A percentile compares a stretch with the other conserved stretches of the same genome.
Evolutionary conservation across 768 basidiomycete species (phyloP).

Genomic region (Leccinum olivaceopallidum): DNA sequence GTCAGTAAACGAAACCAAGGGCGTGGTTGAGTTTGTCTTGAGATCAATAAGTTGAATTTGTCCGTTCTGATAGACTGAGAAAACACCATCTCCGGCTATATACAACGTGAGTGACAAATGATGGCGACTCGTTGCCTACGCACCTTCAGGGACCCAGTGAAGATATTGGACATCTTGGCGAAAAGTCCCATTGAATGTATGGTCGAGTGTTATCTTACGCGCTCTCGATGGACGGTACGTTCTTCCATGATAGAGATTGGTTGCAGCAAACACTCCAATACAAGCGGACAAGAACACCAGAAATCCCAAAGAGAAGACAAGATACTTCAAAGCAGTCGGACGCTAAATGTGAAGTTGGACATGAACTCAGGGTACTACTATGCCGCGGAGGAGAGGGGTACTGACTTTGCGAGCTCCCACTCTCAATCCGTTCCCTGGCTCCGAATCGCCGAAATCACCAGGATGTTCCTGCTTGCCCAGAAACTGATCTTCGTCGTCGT

Average conservation of each 20-base stretch:
- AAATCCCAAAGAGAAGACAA: conserved; percentile 59
- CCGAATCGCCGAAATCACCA: conserved; percentile 22
- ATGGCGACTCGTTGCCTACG: conserved; percentile 15
- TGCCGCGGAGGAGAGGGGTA: conserved; percentile 6
- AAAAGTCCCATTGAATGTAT: conserved; percentile 94
- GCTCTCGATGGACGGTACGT: conserved; percentile 53
- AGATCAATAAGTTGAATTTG: conserved; percentile 81
- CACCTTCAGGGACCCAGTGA: conserved; percentile 93
- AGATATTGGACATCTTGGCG: conserved; percentile 44
- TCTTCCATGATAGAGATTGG: conserved; percentile 59
- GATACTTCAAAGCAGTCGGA: conserved; percentile 54
- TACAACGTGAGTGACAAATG: conserved; percentile 9
- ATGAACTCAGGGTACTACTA: conserved; percentile 5
- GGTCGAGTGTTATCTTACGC: conserved; percentile 80
- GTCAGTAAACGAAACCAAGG: conserved; percentile 57
- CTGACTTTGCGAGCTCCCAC: conserved; percentile 41
- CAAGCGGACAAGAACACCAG: conserved; percentile 62
- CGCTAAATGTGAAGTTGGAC: conserved; percentile 35
- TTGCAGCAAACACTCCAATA: conserved; percentile 79
- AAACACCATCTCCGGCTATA: conserved; percentile 92
- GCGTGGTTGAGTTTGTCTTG: conserved; percentile 65
- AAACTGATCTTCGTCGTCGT: conserved; percentile 52
- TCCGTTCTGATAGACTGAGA: conserved; percentile 59
- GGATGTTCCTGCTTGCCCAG: conserved; percentile 44
- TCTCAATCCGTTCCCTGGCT: conserved; percentile 33